Percentiles rank a stretch among this genome's conserved stretches.
phyloP scores from a whole-genome alignment of 2,329 filamentous ascomycete species.

The Ophiostoma tasmaniense region DNA sequence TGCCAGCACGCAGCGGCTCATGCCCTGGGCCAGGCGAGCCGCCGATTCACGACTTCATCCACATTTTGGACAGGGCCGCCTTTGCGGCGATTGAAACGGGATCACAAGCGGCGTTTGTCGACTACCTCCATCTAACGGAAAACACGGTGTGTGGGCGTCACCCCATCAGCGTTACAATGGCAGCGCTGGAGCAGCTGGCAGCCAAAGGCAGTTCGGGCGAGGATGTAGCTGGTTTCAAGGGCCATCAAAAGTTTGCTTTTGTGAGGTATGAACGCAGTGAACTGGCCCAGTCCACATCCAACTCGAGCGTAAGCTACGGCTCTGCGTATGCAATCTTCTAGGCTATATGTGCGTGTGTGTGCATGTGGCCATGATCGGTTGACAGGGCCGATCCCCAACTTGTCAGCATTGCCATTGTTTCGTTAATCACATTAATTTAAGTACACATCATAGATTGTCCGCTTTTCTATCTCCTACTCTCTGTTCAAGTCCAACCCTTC shows the following conservation, averaged over 20 bases:
- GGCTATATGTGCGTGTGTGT: neutral
- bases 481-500: neutral
- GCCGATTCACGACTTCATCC: constrained; percentile 78
- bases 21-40: constrained; percentile 32
- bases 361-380: neutral
- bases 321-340: constrained; percentile 77
- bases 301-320: constrained; percentile 91
- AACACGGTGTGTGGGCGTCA: constrained; percentile 95
- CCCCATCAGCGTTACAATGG: constrained; percentile 89
- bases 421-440: neutral
- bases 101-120: constrained; percentile 59
- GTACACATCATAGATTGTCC: neutral
- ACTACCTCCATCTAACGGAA: constrained; percentile 59
- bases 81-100: constrained; percentile 81
- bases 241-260: constrained; percentile 55
- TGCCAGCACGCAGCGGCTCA: constrained; percentile 23
- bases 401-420: neutral
- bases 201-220: constrained; percentile 23
- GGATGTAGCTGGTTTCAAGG: constrained; percentile 1
- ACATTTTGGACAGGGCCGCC: constrained; percentile 65
- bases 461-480: neutral
- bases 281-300: constrained; percentile 54
- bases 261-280: constrained; percentile 82
- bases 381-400: neutral
- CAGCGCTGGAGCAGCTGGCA: constrained; percentile 62